phyloP scores from a whole-genome alignment of 75 land plant species.

The Sequoia sempervirens region DNA sequence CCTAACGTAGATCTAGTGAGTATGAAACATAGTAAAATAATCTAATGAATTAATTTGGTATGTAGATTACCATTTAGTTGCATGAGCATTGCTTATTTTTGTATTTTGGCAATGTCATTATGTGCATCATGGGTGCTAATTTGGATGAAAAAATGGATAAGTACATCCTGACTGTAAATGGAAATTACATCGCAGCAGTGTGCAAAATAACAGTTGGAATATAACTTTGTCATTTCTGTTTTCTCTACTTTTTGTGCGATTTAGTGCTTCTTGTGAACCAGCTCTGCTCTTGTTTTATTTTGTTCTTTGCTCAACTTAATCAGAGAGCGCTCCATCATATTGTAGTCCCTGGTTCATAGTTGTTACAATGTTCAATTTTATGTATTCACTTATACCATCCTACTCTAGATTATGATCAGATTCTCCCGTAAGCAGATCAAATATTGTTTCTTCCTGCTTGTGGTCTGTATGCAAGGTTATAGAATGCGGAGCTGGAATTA shows the following conservation, averaged over 20 bases:
- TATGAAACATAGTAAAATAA: background rate
- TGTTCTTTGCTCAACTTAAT: background rate
- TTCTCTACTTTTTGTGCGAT: background rate
- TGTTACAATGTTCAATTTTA: background rate
- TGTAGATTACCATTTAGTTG: background rate
- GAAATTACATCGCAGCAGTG: background rate
- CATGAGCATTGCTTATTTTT: background rate
- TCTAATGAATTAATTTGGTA: background rate
- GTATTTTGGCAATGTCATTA: background rate
- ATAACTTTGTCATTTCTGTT: background rate
- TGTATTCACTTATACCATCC: background rate
- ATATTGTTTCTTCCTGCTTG: background rate
- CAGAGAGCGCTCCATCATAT: background rate
- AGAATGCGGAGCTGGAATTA: background rate
- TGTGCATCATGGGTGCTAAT: background rate
- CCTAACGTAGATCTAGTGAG: slow-evolving; percentile 87
- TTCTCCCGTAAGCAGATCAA: background rate
- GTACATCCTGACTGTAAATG: background rate
- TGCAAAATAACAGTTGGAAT: background rate
- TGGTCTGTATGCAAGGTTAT: background rate
- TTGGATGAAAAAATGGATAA: background rate
- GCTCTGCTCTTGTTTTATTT: background rate
- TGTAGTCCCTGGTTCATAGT: background rate
- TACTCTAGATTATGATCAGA: background rate
- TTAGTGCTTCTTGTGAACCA: background rate